Percentiles rank a stretch among this genome's conserved stretches.
Conservation (phyloP, 371 early-diverging fungal genomes). For the Actinomortierella wolfii region DNA sequence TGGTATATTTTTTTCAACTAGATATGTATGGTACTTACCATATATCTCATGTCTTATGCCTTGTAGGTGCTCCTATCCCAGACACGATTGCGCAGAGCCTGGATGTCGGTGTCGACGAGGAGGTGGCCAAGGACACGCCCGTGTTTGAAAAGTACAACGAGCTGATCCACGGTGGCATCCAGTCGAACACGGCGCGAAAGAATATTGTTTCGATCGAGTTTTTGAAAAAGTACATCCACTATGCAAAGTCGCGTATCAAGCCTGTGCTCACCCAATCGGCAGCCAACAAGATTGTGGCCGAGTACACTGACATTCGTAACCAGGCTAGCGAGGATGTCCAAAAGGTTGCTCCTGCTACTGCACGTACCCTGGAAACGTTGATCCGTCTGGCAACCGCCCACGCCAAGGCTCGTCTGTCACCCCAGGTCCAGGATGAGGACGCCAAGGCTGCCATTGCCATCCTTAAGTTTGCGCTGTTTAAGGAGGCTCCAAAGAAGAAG, state of each 20-base stretch:
- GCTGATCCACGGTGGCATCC: constrained; percentile 45
- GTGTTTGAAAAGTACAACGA: constrained; percentile 89
- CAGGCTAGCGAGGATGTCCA: constrained; percentile 37
- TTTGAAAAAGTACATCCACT: constrained; percentile 84
- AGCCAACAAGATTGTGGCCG: constrained; percentile 77
- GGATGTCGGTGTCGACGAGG: constrained; percentile 56
- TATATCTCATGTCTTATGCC: no score
- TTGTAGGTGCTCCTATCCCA: constrained; percentile 65
- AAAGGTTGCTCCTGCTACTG: constrained; percentile 89
- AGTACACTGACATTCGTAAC: constrained; percentile 79
- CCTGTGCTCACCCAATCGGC: constrained; percentile 77
- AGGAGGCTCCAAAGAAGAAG: constrained; percentile 77
- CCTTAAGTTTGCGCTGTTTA: constrained; percentile 91
- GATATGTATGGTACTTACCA: no score
- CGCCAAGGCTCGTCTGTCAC: constrained; percentile 94
- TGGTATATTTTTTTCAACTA: no score
- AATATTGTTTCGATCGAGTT: constrained; percentile 78
- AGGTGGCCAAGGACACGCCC: constrained; percentile 58
- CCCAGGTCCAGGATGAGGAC: constrained; percentile 83
- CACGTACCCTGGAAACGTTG: constrained; percentile 98
- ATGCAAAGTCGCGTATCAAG: constrained; percentile 76
- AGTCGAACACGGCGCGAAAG: constrained; percentile 39
- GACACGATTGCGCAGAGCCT: constrained; percentile 64
- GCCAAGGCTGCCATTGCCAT: constrained; percentile 86
- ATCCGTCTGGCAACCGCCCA: constrained; percentile 99